Evolutionary conservation across 768 basidiomycete species (phyloP).

Genomic region (Clathrus columnatus): DNA sequence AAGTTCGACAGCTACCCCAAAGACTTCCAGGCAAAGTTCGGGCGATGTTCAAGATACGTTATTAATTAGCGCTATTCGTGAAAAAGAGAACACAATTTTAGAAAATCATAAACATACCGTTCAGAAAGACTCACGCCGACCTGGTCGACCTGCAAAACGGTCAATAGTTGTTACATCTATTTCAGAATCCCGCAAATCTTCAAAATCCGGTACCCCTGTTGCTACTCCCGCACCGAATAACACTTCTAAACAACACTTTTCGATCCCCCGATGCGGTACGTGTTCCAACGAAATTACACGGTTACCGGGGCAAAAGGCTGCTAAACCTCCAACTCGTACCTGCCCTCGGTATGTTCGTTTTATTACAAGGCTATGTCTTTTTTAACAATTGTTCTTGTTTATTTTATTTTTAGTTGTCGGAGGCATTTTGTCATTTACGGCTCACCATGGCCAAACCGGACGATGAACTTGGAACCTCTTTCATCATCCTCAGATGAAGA

Average conservation of each 20-base stretch:
- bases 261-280: background rate
- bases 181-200: background rate
- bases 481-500: constrained; percentile 28
- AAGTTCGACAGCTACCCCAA: background rate
- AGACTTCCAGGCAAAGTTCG: background rate
- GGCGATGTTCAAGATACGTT: background rate
- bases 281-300: constrained; percentile 37
- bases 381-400: constrained; percentile 9
- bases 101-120: too few species aligned
- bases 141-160: background rate
- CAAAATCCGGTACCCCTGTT: background rate
- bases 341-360: constrained; percentile 57
- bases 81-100: background rate
- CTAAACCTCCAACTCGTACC: constrained; percentile 37
- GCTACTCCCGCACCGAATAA: background rate
- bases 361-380: constrained; percentile 11
- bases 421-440: constrained; percentile 75
- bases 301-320: constrained; percentile 45
- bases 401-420: constrained; percentile 46
- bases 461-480: constrained; percentile 32
- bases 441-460: constrained; percentile 60
- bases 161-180: background rate
- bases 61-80: background rate
- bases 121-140: background rate
- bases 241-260: background rate